phyloP scores from a whole-genome alignment of 2,329 filamentous ascomycete species.

The Trichoderma polysporum region DNA sequence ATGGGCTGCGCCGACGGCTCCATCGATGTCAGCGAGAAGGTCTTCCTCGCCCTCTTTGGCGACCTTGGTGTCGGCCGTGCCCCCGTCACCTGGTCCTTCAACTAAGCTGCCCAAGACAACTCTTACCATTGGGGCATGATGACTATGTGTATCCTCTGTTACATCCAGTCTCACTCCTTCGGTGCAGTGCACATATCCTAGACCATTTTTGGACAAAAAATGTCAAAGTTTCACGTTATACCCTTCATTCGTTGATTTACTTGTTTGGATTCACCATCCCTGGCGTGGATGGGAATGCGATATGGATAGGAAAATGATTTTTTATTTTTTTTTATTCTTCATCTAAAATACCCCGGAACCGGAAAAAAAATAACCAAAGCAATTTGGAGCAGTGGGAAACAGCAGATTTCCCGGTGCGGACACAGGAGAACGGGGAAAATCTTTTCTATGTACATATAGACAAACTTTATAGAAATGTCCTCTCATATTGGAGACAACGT shows the following conservation, averaged over 20 bases:
- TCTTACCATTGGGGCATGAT: background rate
- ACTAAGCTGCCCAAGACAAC: slow-evolving; percentile 29
- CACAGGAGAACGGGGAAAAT: background rate
- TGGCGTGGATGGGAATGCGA: slow-evolving; percentile 21
- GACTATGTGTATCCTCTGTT: background rate
- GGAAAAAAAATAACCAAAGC: background rate
- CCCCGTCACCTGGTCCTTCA: slow-evolving; percentile 48
- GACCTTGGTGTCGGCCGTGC: slow-evolving; percentile 45
- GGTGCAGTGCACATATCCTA: slow-evolving; percentile 22
- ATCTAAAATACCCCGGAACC: background rate
- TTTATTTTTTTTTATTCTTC: background rate
- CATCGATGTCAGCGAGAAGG: slow-evolving; percentile 61
- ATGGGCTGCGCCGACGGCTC: slow-evolving; percentile 58
- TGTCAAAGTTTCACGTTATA: slow-evolving; percentile 16
- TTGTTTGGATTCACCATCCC: slow-evolving; percentile 18
- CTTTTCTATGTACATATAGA: slow-evolving; percentile 22
- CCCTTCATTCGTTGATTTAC: slow-evolving; percentile 15
- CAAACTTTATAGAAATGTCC: slow-evolving; percentile 17
- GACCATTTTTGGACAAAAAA: background rate
- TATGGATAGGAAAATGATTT: slow-evolving; percentile 19
- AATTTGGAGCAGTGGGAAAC: background rate
- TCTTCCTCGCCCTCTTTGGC: slow-evolving; percentile 55
- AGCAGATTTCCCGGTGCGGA: too few relatives aligned
- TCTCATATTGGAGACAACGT: slow-evolving; percentile 19
- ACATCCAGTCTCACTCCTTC: background rate